Conservation (phyloP, 352 stramenopile genomes). For the Globisporangium abappressorium region DNA sequence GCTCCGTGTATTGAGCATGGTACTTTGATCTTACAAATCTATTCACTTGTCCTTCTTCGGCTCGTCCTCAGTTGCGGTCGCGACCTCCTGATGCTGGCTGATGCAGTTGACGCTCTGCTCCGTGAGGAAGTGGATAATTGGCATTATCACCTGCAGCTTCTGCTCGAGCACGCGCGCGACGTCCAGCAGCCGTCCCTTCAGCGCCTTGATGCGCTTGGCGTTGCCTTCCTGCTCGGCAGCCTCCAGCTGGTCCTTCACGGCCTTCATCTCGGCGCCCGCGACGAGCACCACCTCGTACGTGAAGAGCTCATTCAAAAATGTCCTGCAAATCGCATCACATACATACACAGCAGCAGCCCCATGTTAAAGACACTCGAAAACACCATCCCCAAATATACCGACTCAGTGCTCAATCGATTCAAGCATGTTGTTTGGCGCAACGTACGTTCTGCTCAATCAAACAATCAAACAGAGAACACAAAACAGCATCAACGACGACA, state of each 20-base stretch:
- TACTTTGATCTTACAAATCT: neutral
- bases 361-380: neutral
- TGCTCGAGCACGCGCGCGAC: conserved; percentile 52
- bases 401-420: neutral
- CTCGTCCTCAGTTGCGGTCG: neutral
- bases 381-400: neutral
- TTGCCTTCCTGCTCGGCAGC: conserved; percentile 44
- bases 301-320: conserved; percentile 64
- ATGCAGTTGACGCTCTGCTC: conserved; percentile 53
- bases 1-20: neutral
- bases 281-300: conserved; percentile 64
- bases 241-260: conserved; percentile 50
- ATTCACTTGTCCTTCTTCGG: conserved; percentile 50
- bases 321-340: conserved; percentile 20
- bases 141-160: conserved; percentile 54
- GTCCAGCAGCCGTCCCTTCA: conserved; percentile 53
- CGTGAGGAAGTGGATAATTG: conserved; percentile 54
- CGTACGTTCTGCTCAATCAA: conserved; percentile 35
- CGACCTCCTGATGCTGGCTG: conserved; percentile 24
- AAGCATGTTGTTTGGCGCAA: neutral
- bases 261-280: conserved; percentile 58
- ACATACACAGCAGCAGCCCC: conserved; percentile 1
- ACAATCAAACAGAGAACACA: neutral
- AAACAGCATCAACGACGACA: conserved; percentile 2
- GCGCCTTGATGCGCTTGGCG: conserved; percentile 38